Evolutionary conservation across 176 grass and related monocot genomes (phyloP).

Genomic region (Triticum monococcum): DNA sequence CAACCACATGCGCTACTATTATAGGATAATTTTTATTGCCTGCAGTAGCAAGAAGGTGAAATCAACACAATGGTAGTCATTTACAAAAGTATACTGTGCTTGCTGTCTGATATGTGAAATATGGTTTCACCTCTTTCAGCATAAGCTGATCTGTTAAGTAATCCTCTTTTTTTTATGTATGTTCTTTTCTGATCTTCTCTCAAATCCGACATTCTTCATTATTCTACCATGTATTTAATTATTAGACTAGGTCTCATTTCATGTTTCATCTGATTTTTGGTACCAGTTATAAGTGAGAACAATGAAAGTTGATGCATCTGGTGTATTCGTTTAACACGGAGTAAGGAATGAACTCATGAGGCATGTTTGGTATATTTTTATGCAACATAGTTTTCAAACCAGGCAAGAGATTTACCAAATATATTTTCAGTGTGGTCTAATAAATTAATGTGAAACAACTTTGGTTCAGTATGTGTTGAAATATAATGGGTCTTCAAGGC

Average conservation of each 20-base stretch:
- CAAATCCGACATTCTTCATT: not conserved
- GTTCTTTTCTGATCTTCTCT: not conserved
- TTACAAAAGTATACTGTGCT: constrained; percentile 8
- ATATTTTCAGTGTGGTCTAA: no score
- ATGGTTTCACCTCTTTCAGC: not conserved
- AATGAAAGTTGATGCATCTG: constrained; percentile 8
- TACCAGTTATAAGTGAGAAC: not conserved
- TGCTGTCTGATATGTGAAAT: constrained; percentile 6
- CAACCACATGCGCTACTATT: not conserved
- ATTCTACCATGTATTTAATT: constrained; percentile 3
- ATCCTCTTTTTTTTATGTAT: not conserved
- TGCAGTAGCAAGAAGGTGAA: constrained; percentile 1
- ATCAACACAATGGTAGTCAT: not conserved
- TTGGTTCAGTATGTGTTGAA: not conserved
- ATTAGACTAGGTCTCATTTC: constrained; percentile 23
- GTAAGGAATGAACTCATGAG: not conserved
- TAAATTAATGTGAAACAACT: not conserved
- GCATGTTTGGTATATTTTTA: not conserved
- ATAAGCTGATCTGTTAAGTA: not conserved
- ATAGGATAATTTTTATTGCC: not conserved
- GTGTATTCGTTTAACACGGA: not conserved
- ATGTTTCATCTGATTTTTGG: not conserved
- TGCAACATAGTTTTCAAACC: not conserved
- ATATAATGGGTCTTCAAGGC: not conserved
- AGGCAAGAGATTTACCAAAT: not conserved